Evolutionary conservation across 1,284 basidiomycete species (phyloP).

Genomic region (Jaminaea rosea): DNA sequence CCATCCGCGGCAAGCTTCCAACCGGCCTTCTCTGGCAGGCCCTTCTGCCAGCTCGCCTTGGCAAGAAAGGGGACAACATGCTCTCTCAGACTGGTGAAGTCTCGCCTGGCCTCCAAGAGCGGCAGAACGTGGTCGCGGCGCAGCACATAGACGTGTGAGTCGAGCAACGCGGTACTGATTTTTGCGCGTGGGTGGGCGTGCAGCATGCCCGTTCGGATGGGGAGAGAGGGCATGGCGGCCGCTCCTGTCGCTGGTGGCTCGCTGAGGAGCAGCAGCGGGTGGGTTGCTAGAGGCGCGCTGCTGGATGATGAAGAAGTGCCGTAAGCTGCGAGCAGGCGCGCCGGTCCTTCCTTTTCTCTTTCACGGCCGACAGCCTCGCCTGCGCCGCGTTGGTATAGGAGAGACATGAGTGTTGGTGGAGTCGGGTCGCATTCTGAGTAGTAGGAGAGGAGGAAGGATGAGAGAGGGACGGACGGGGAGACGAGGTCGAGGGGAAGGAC

Average conservation of each 20-base stretch:
- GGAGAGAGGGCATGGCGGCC: conserved; percentile 27
- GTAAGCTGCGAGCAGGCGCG: conserved; percentile 34
- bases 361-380: conserved; percentile 41
- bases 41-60: conserved; percentile 39
- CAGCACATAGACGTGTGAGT: conserved; percentile 41
- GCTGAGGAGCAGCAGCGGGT: conserved; percentile 28
- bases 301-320: conserved; percentile 14
- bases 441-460: conserved; percentile 27
- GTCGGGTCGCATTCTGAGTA: conserved; percentile 9
- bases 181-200: conserved; percentile 28
- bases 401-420: conserved; percentile 24
- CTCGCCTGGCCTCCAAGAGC: conserved; percentile 25
- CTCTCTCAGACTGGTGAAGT: conserved; percentile 37
- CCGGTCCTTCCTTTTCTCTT: conserved; percentile 41
- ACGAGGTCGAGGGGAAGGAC: conserved; percentile 43
- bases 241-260: conserved; percentile 32
- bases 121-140: conserved; percentile 24
- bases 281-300: conserved; percentile 11
- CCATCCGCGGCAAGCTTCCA: conserved; percentile 14
- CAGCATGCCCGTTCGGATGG: conserved; percentile 34
- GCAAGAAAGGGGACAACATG: conserved; percentile 40
- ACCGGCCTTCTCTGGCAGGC: conserved; percentile 33
- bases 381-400: conserved; percentile 39
- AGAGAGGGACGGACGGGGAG: conserved; percentile 30
- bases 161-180: conserved; percentile 36